A percentile compares a stretch with the other conserved stretches of the same genome.
Conservation (phyloP, 2,329 filamentous ascomycete species). For the Whalleya microplaca region DNA sequence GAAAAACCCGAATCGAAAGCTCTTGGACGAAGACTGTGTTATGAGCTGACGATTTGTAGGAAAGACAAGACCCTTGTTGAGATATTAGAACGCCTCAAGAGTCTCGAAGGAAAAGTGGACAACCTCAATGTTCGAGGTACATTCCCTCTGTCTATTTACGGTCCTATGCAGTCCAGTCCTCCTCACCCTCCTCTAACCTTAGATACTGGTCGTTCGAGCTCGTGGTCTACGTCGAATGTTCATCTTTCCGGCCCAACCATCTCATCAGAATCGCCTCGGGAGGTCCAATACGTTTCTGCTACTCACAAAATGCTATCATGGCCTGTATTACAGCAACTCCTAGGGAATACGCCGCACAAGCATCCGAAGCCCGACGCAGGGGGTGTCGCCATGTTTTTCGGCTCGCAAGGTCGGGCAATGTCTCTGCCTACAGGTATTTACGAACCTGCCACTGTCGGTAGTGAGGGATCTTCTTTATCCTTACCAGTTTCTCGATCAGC, state of each 20-base stretch:
- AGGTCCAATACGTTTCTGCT: slow-evolving; percentile 39
- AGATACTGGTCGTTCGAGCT: slow-evolving; percentile 25
- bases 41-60: slow-evolving; percentile 42
- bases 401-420: slow-evolving; percentile 27
- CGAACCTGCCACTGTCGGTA: slow-evolving; percentile 14
- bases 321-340: slow-evolving; percentile 47
- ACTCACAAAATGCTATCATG: slow-evolving; percentile 58
- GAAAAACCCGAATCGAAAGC: slow-evolving; percentile 10
- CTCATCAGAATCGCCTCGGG: slow-evolving; percentile 18
- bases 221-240: slow-evolving; percentile 30
- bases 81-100: slow-evolving; percentile 60
- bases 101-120: slow-evolving; percentile 62
- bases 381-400: slow-evolving; percentile 40
- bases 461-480: slow-evolving; percentile 15
- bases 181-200: slow-evolving; percentile 14
- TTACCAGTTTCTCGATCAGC: slow-evolving; percentile 16
- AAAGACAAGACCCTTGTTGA: slow-evolving; percentile 67
- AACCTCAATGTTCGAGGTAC: slow-evolving; percentile 38
- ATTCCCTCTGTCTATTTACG: slow-evolving; percentile 26
- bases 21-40: slow-evolving; percentile 11
- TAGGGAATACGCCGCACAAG: slow-evolving; percentile 39
- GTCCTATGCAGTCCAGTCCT: slow-evolving; percentile 19
- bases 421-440: slow-evolving; percentile 22
- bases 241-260: slow-evolving; percentile 24
- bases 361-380: slow-evolving; percentile 38